These are phyloP conservation scores for Colletotrichum higginsianum DNA, from an alignment of 2,329 filamentous ascomycete genomes.

Conservation along the genomic window DNA sequence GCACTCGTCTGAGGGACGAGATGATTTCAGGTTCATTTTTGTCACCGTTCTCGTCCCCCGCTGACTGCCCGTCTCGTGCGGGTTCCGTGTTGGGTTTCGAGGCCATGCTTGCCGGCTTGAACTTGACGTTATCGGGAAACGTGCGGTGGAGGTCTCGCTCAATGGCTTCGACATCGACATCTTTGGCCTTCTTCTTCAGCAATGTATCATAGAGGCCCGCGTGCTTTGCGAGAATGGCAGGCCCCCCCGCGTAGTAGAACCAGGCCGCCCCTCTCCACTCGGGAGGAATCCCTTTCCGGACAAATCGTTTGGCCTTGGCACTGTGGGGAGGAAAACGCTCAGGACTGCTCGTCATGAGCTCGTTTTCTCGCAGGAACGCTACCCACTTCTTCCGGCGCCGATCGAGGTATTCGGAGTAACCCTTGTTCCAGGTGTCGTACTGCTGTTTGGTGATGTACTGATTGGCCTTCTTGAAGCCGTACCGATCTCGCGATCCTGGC, in stretches of 20 bases:
- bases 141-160: conserved; percentile 94
- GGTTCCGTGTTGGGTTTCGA: conserved; percentile 49
- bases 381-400: conserved; percentile 88
- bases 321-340: conserved; percentile 84
- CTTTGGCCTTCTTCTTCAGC: conserved; percentile 74
- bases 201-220: conserved; percentile 83
- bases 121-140: conserved; percentile 93
- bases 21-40: conserved; percentile 82
- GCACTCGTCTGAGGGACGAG: conserved; percentile 83
- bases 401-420: conserved; percentile 82
- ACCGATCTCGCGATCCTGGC: conserved; percentile 77
- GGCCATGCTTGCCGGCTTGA: conserved; percentile 73
- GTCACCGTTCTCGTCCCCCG: conserved; percentile 44
- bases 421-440: conserved; percentile 85
- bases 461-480: conserved; percentile 92
- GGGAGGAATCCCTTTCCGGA: conserved; percentile 93
- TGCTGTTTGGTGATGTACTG: conserved; percentile 82
- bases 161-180: conserved; percentile 88
- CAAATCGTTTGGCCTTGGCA: conserved; percentile 88
- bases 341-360: conserved; percentile 79
- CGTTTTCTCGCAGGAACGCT: conserved; percentile 81
- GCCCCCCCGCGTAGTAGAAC: conserved; percentile 96
- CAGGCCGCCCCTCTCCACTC: conserved; percentile 96
- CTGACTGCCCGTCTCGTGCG: conserved; percentile 15
- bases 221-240: conserved; percentile 82